Conservation (phyloP, 176 grass and related monocot species). For the Carex parvula region DNA sequence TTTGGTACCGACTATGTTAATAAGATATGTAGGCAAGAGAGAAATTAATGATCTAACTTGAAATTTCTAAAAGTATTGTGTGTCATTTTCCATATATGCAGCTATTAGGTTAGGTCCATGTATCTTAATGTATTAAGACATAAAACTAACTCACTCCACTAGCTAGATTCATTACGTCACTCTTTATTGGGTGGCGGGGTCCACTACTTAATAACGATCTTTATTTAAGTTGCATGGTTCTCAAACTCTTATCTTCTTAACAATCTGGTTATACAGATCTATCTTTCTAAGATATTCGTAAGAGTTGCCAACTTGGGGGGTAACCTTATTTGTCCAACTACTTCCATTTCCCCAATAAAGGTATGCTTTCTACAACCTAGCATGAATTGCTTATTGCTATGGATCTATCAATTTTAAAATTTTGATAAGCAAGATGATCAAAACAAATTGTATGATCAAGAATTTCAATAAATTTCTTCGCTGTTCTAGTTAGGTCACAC, state of each 20-base stretch:
- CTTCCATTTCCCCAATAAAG: not conserved
- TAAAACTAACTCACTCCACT: conserved; percentile 31
- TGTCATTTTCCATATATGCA: conserved; percentile 2
- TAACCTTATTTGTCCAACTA: not conserved
- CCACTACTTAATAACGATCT: not conserved
- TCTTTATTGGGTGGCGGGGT: not conserved
- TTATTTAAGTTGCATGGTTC: conserved; percentile 1
- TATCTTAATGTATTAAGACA: conserved; percentile 14
- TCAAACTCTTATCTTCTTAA: not conserved
- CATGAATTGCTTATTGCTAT: not conserved
- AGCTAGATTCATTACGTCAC: not conserved
- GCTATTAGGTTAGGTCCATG: not conserved
- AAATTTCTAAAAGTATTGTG: not conserved
- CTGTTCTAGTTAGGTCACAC: not conserved
- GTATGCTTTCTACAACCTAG: not conserved
- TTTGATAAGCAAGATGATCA: not conserved
- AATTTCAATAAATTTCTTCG: not conserved
- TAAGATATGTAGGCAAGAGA: not conserved
- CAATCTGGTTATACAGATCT: not conserved
- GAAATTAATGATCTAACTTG: not conserved
- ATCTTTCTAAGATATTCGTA: not conserved
- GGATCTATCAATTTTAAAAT: not conserved
- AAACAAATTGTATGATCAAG: not conserved
- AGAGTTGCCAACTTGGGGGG: not conserved
- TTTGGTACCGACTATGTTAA: not conserved